These are phyloP conservation scores for Phaseolus lunatus DNA, from an alignment of 306 rosid species.

Conservation along the genomic window DNA sequence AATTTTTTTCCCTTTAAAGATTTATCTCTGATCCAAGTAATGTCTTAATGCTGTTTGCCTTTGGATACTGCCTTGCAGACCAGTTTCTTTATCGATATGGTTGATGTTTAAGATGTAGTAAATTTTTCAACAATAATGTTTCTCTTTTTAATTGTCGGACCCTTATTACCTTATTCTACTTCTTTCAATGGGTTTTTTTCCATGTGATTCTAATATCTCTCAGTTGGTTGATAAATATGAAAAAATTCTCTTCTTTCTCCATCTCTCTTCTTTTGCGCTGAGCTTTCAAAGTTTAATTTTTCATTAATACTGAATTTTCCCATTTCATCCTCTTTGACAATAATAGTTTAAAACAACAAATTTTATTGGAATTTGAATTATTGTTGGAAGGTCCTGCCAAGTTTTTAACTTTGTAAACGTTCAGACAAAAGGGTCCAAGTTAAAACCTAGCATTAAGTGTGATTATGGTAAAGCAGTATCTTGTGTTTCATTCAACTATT, in stretches of 20 bases:
- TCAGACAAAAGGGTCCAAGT: conserved; percentile 10
- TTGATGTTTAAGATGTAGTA: conserved; percentile 12
- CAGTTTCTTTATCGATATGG: conserved; percentile 8
- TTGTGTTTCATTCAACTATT: conserved; percentile 33
- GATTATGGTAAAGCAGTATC: conserved; percentile 32
- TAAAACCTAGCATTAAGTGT: conserved; percentile 6
- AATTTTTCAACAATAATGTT: background rate
- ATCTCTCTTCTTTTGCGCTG: background rate
- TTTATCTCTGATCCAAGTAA: background rate
- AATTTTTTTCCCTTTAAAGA: background rate
- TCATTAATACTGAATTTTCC: background rate
- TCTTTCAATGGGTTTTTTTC: conserved; percentile 4
- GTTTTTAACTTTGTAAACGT: conserved; percentile 25
- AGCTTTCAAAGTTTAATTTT: conserved; percentile 2
- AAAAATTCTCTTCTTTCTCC: background rate
- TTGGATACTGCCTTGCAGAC: background rate
- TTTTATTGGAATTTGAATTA: conserved; percentile 7
- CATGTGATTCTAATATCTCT: background rate
- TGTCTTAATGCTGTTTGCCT: background rate
- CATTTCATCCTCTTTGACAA: background rate
- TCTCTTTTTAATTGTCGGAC: background rate
- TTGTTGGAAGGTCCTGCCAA: conserved; percentile 23
- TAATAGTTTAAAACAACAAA: background rate
- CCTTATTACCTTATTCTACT: background rate
- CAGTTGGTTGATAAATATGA: conserved; percentile 8